phyloP scores from a whole-genome alignment of 1,139 yeast species.

The Pichia sp. region DNA sequence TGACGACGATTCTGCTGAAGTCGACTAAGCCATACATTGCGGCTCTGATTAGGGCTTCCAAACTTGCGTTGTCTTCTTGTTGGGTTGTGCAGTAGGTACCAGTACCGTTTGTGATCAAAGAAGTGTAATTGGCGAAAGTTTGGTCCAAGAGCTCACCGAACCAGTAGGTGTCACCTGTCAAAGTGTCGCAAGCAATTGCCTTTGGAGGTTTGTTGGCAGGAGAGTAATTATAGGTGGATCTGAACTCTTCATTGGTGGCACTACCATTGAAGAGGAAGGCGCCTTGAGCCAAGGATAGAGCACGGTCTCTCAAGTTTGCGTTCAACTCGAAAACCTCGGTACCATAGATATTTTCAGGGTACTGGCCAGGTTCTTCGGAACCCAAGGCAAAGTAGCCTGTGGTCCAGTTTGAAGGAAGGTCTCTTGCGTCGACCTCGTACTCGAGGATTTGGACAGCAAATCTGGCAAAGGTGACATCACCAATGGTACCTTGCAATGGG shows the following conservation, averaged over 20 bases:
- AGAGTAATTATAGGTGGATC: conserved; percentile 43
- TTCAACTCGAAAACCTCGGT: conserved; percentile 64
- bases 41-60: conserved; percentile 56
- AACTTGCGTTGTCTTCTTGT: conserved; percentile 65
- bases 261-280: conserved; percentile 47
- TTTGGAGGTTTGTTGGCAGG: conserved; percentile 50
- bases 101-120: conserved; percentile 53
- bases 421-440: conserved; percentile 50
- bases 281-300: conserved; percentile 46
- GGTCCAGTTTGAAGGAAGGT: conserved; percentile 51
- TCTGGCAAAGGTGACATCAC: conserved; percentile 58
- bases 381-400: conserved; percentile 60
- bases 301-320: conserved; percentile 55
- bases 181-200: conserved; percentile 53
- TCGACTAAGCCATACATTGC: conserved; percentile 53
- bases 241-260: conserved; percentile 40
- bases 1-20: conserved; percentile 51
- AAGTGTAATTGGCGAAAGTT: conserved; percentile 46
- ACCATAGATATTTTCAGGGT: conserved; percentile 57
- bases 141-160: conserved; percentile 50
- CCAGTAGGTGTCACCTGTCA: conserved; percentile 60
- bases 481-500: conserved; percentile 44
- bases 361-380: conserved; percentile 44
- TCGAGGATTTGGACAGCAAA: conserved; percentile 62
- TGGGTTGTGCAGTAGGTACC: conserved; percentile 60